Conservation (phyloP, 1,284 basidiomycete genomes). For the Athelia psychrophila region DNA sequence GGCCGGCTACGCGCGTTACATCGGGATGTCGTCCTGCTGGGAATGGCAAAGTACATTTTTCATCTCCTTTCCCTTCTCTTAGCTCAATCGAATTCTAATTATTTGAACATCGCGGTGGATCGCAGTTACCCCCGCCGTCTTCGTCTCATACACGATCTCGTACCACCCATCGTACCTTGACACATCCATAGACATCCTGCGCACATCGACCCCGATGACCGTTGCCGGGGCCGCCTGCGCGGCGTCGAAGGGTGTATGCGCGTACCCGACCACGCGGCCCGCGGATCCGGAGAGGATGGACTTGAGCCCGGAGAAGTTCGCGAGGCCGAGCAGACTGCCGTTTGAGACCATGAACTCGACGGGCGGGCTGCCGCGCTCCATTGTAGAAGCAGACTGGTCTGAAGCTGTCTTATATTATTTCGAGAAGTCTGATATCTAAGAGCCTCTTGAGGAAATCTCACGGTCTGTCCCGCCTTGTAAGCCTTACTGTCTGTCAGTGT, state of each 20-base stretch:
- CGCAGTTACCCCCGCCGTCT: conserved; percentile 88
- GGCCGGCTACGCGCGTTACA: too few species aligned
- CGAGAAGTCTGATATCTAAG: too few species aligned
- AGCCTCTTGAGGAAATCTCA: too few species aligned
- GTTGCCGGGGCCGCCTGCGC: conserved; percentile 61
- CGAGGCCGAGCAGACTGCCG: conserved; percentile 83
- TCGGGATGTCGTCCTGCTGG: too few species aligned
- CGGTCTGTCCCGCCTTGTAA: too few species aligned
- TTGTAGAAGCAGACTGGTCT: too few species aligned
- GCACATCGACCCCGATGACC: conserved; percentile 81
- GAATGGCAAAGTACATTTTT: too few species aligned
- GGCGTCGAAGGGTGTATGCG: conserved; percentile 80
- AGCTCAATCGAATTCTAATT: too few species aligned
- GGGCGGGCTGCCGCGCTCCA: conserved; percentile 47
- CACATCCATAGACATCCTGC: conserved; percentile 90
- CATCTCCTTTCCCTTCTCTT: too few species aligned
- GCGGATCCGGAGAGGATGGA: conserved; percentile 87
- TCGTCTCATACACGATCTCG: conserved; percentile 89
- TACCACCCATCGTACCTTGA: conserved; percentile 85
- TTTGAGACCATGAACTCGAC: conserved; percentile 88
- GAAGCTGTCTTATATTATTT: too few species aligned
- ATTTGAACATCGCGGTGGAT: too few species aligned
- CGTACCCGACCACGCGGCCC: conserved; percentile 87
- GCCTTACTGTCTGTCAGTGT: too few species aligned
- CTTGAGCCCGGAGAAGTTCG: conserved; percentile 86